Evolutionary conservation across 345 rosid species (phyloP).

Genomic region (Rubroshorea leprosula): DNA sequence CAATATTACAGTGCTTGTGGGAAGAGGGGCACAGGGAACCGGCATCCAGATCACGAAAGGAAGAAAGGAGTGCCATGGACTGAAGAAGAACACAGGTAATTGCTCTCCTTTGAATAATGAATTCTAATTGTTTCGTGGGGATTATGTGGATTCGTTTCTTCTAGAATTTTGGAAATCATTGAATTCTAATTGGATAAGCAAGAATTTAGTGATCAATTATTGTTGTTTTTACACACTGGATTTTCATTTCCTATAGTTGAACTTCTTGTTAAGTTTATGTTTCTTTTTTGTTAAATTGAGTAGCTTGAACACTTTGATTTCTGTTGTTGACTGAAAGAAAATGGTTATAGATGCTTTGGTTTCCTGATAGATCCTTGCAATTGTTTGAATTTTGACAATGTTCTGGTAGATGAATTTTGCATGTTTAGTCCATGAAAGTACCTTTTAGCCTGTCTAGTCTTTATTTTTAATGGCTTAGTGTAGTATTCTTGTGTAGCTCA

Average conservation of each 20-base stretch:
- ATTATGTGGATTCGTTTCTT: neutral
- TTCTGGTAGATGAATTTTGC: slow-evolving; percentile 1
- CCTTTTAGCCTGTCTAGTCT: slow-evolving; percentile 4
- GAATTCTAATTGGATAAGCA: neutral
- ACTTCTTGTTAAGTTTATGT: no score
- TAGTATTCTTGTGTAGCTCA: neutral
- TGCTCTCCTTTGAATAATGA: neutral
- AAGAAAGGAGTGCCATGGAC: slow-evolving; percentile 99
- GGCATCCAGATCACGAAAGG: slow-evolving; percentile 79
- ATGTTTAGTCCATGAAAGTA: slow-evolving; percentile 1
- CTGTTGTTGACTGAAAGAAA: no score
- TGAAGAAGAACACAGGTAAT: slow-evolving; percentile 97
- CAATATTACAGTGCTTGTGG: slow-evolving; percentile 51
- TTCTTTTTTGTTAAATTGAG: neutral
- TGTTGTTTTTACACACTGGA: no score
- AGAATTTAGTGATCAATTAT: neutral
- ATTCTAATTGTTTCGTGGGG: neutral
- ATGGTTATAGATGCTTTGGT: neutral
- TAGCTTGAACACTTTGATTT: no score
- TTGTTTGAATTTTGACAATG: slow-evolving; percentile 11
- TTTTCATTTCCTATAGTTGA: no score
- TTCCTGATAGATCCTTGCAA: slow-evolving; percentile 1
- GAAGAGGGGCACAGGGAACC: slow-evolving; percentile 50
- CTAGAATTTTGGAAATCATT: slow-evolving; percentile 1
- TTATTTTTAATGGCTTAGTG: slow-evolving; percentile 12